phyloP scores from a whole-genome alignment of 2,329 filamentous ascomycete species.

The Chaetomiaceae sp. region DNA sequence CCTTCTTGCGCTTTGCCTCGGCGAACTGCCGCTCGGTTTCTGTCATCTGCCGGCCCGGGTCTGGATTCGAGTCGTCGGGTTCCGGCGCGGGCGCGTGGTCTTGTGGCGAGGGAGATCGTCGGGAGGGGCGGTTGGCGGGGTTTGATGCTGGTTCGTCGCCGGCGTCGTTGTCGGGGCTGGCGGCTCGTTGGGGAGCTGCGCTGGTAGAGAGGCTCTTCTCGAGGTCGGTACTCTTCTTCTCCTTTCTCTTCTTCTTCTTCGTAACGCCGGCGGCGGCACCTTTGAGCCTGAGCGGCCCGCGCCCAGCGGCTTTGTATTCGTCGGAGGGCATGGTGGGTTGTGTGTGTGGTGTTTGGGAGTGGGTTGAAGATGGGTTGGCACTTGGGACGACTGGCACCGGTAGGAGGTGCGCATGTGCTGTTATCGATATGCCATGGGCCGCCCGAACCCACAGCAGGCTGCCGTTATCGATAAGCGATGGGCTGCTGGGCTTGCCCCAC shows the following conservation, averaged over 20 bases:
- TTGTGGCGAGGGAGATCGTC: neutral
- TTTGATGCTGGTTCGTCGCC: conserved; percentile 35
- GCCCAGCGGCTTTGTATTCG: conserved; percentile 62
- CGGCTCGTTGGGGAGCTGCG: too few species aligned
- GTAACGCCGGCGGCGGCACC: conserved; percentile 49
- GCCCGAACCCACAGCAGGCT: too few species aligned
- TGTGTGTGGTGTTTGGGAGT: neutral
- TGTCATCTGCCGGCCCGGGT: conserved; percentile 41
- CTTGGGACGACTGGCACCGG: too few species aligned
- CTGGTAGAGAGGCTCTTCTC: conserved; percentile 41
- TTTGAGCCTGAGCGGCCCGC: conserved; percentile 80
- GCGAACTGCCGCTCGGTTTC: conserved; percentile 77
- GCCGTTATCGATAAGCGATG: neutral
- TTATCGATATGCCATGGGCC: too few species aligned
- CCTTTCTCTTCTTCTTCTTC: conserved; percentile 59
- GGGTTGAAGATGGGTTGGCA: neutral
- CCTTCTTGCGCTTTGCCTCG: conserved; percentile 73
- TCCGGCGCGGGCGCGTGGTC: too few species aligned
- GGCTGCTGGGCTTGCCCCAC: neutral
- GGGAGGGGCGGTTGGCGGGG: neutral
- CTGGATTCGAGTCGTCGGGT: conserved; percentile 36
- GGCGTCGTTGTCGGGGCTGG: too few species aligned
- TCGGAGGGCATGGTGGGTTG: conserved; percentile 56
- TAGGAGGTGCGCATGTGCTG: too few species aligned
- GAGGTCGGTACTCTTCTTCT: conserved; percentile 37